These are phyloP conservation scores for Cryptomeria japonica DNA, from an alignment of 75 land plant genomes.

Conservation along the genomic window DNA sequence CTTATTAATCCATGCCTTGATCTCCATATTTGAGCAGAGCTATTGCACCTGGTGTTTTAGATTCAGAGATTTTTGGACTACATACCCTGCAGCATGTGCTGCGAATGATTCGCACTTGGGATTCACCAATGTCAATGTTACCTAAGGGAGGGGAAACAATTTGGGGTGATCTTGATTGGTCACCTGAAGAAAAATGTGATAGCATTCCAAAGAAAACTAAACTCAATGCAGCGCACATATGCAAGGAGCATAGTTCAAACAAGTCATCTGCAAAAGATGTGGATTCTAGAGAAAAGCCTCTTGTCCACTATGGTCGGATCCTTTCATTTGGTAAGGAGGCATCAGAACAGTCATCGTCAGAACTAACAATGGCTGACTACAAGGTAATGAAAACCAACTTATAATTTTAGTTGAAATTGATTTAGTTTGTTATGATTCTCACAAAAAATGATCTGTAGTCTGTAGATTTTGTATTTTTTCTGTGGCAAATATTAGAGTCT, in stretches of 20 bases:
- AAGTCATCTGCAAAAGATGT: constrained; percentile 11
- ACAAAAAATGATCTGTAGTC: neutral
- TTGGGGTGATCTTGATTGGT: constrained; percentile 79
- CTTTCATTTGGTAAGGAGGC: constrained; percentile 67
- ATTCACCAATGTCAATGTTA: constrained; percentile 71
- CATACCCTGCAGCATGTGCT: constrained; percentile 71
- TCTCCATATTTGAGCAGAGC: constrained; percentile 44
- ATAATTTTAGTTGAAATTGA: neutral
- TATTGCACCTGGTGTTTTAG: constrained; percentile 67
- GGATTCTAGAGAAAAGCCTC: constrained; percentile 34
- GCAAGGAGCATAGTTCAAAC: constrained; percentile 6
- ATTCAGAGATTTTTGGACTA: constrained; percentile 65
- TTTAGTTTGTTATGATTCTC: neutral
- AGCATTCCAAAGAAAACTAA: constrained; percentile 32
- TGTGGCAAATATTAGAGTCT: neutral
- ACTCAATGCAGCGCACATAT: neutral
- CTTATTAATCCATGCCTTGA: neutral
- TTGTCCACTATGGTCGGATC: constrained; percentile 58
- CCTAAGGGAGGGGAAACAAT: constrained; percentile 81
- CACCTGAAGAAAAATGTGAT: constrained; percentile 68
- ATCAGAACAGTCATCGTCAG: constrained; percentile 33
- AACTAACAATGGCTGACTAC: constrained; percentile 17
- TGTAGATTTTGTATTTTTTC: neutral
- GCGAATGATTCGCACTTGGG: constrained; percentile 81
- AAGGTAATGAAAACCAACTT: constrained; percentile 28